Evolutionary conservation across 2,329 filamentous ascomycete genomes (phyloP).

Genomic region (Ascochyta viciae-villosae): DNA sequence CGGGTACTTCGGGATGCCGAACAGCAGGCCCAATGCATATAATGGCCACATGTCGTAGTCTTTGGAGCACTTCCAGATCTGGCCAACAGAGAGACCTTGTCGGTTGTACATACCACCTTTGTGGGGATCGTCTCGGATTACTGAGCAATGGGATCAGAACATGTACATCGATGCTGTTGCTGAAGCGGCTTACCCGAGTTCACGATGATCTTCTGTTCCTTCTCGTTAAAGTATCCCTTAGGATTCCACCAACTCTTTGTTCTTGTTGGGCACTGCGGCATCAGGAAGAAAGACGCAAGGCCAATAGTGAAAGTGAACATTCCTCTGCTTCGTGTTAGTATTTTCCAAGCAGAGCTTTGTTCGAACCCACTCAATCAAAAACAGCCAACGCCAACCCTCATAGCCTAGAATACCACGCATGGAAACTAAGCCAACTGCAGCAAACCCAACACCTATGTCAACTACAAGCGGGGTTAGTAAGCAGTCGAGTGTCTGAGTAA

Average conservation of each 20-base stretch:
- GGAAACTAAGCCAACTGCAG: constrained; percentile 46
- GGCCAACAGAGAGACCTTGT: constrained; percentile 51
- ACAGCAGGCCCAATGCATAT: constrained; percentile 28
- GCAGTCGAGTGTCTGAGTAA: neutral
- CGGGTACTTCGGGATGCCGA: constrained; percentile 16
- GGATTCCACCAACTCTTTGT: constrained; percentile 51
- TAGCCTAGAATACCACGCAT: constrained; percentile 50
- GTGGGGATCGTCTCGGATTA: constrained; percentile 61
- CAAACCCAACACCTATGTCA: constrained; percentile 36
- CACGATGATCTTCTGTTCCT: constrained; percentile 70
- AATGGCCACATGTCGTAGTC: constrained; percentile 37
- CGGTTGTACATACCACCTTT: constrained; percentile 66
- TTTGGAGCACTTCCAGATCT: constrained; percentile 26
- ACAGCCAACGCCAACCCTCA: constrained; percentile 48
- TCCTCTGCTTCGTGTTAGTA: neutral
- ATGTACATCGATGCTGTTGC: neutral
- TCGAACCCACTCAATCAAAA: constrained; percentile 55
- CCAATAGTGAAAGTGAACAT: constrained; percentile 26
- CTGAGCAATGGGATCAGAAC: constrained; percentile 33
- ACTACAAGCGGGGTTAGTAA: constrained; percentile 51
- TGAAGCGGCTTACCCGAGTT: constrained; percentile 46
- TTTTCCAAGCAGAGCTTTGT: neutral
- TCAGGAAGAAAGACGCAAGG: constrained; percentile 31
- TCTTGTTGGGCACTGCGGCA: constrained; percentile 61
- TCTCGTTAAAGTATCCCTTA: constrained; percentile 67